phyloP scores from a whole-genome alignment of 1,284 basidiomycete genomes.

The Xerocomus nothofagi region DNA sequence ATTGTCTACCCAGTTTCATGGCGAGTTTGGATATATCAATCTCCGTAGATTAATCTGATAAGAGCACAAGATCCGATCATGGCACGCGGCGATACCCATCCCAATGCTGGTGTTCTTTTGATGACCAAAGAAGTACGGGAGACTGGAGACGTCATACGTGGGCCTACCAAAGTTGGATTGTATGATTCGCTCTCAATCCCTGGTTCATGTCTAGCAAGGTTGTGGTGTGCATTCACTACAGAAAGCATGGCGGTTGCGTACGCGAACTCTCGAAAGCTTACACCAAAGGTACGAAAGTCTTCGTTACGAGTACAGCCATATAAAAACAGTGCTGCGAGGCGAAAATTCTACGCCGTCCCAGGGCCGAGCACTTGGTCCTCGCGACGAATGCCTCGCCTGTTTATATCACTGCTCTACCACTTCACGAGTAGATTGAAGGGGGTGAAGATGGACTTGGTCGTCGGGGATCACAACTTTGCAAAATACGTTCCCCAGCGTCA shows the following conservation, averaged over 20 bases:
- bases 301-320: neutral
- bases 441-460: neutral
- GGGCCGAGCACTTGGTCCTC: constrained; percentile 11
- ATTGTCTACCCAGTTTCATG: constrained; percentile 41
- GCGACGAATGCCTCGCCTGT: constrained; percentile 37
- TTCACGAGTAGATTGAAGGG: constrained; percentile 26
- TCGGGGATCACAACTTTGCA: neutral
- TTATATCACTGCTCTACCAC: constrained; percentile 53
- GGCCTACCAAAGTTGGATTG: neutral
- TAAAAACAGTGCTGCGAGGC: constrained; percentile 34
- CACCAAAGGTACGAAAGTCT: constrained; percentile 49
- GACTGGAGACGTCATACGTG: constrained; percentile 30
- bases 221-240: constrained; percentile 84
- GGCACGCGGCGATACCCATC: constrained; percentile 31
- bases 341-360: constrained; percentile 50
- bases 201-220: constrained; percentile 44
- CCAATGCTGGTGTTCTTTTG: constrained; percentile 47
- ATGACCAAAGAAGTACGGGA: constrained; percentile 44
- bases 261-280: constrained; percentile 49
- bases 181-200: neutral
- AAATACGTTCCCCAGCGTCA: neutral
- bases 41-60: neutral
- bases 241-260: constrained; percentile 76
- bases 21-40: constrained; percentile 27
- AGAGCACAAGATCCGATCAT: constrained; percentile 28